Evolutionary conservation across 306 rosid genomes (phyloP).

Genomic region (Castanea crenata): DNA sequence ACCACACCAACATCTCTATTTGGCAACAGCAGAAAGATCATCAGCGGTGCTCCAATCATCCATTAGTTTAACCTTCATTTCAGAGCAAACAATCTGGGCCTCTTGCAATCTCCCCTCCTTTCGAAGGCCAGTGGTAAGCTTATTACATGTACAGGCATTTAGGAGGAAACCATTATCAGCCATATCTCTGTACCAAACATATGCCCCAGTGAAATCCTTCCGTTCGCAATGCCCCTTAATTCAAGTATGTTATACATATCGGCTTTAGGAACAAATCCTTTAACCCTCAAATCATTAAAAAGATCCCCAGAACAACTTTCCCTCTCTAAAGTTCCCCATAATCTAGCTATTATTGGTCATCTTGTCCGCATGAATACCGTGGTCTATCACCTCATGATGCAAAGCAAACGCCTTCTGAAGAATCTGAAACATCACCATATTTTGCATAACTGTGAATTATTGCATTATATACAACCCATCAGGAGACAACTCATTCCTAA

Average conservation of each 20-base stretch:
- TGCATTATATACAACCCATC: conserved; percentile 62
- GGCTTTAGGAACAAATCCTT: conserved; percentile 60
- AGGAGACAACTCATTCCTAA: conserved; percentile 47
- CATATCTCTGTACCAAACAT: conserved; percentile 72
- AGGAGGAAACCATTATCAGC: conserved; percentile 42
- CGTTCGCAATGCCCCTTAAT: conserved; percentile 63
- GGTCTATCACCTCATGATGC: conserved; percentile 51
- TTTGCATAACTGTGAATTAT: conserved; percentile 49
- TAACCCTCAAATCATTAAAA: conserved; percentile 66
- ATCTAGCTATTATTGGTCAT: conserved; percentile 75
- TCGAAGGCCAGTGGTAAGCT: conserved; percentile 59
- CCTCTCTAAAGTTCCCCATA: conserved; percentile 52
- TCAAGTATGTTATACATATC: conserved; percentile 64
- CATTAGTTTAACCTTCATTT: conserved; percentile 43
- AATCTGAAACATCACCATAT: conserved; percentile 41
- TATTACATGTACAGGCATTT: conserved; percentile 29
- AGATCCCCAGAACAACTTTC: conserved; percentile 44
- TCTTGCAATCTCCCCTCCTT: conserved; percentile 56
- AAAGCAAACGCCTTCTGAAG: conserved; percentile 45
- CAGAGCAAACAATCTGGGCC: conserved; percentile 53
- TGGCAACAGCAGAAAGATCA: conserved; percentile 19
- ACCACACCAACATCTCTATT: background rate
- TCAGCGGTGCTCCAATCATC: conserved; percentile 20
- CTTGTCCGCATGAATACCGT: conserved; percentile 52
- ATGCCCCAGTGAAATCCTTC: conserved; percentile 61